Evolutionary conservation across 495 filamentous ascomycete genomes (phyloP), one percentile per base, ranked within the genome.

Genomic region (Lichina pygmaea): DNA sequence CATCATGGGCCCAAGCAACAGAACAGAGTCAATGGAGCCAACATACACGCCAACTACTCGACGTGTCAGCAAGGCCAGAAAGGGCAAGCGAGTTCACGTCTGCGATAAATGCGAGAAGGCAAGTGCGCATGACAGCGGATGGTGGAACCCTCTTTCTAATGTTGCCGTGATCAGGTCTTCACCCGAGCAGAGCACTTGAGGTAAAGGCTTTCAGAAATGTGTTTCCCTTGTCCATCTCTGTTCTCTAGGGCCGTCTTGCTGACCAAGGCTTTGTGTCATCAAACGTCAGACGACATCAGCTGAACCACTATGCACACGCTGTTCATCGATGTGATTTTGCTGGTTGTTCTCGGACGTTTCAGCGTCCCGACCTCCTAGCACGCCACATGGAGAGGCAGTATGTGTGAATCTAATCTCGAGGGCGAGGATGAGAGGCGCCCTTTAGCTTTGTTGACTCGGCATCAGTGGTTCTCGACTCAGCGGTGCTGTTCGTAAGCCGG

Each of bases 341-440:
- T 36, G 61, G 66, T 15, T 92, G 82, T 54, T 63, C 63, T 0
- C 70, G 59, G 44, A 59, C 62, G 4, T 92, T 92, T 55, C 64
- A 72, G 42, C 72, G 85, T 33, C 64, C 72, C 11, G 85, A 93
- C 59, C 61, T 93, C 24, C 65, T 91, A 32, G 64, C 68, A 31
- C 74, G 85, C 44, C 85, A 93, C 56, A 67, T 76, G 55, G 78
- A 84, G 53, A 72, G 78, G 69, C 81, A 86, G 82, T 86, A 60
- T 66, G 80, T 62, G 15, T 34, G 48, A 58, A 62, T 37, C 53
- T 64, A 6, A 11, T 11, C 13, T 11, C 11, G 36, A 39, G 11
- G 36, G 36, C 36, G 36, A 39, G 36, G 36, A 24, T 5, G 13
- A 39, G 36, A 39, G 11, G 36, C 36, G 36, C 6, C 24, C 24